Conservation (phyloP, 1,284 basidiomycete species). For the Sporisorium sorghi region DNA sequence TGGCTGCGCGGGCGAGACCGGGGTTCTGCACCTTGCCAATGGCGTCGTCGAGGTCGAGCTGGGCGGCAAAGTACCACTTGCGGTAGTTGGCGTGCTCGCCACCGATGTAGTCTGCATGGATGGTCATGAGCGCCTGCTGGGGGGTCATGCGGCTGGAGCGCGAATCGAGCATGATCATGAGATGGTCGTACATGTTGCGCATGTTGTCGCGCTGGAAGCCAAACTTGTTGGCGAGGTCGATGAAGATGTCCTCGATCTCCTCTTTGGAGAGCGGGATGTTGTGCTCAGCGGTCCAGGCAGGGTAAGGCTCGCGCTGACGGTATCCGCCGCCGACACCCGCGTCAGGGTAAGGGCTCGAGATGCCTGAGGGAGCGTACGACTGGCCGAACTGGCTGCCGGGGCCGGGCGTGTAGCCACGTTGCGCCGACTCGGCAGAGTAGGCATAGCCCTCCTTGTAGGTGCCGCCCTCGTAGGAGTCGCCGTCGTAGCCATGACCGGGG, state of each 20-base stretch:
- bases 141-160: conserved; percentile 84
- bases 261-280: conserved; percentile 96
- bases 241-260: conserved; percentile 98
- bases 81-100: conserved; percentile 75
- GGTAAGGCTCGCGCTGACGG: conserved; percentile 78
- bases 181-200: conserved; percentile 86
- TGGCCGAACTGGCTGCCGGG: conserved; percentile 54
- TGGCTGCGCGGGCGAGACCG: conserved; percentile 83
- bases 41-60: conserved; percentile 97
- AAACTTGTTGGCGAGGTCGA: conserved; percentile 98
- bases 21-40: conserved; percentile 93
- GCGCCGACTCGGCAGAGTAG: conserved; percentile 53
- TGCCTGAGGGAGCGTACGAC: conserved; percentile 61
- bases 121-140: conserved; percentile 86
- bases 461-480: conserved; percentile 61
- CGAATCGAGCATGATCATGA: conserved; percentile 94
- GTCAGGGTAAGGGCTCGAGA: conserved; percentile 58
- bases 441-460: conserved; percentile 57
- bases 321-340: conserved; percentile 55
- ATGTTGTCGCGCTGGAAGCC: conserved; percentile 88
- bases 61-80: conserved; percentile 97
- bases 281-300: conserved; percentile 90
- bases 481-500: conserved; percentile 60
- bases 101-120: conserved; percentile 99
- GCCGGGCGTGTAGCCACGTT: conserved; percentile 51